Percentiles rank a stretch among this genome's conserved stretches.
Conservation (phyloP, 2,329 filamentous ascomycete species). For the Verticillium alfalfae region DNA sequence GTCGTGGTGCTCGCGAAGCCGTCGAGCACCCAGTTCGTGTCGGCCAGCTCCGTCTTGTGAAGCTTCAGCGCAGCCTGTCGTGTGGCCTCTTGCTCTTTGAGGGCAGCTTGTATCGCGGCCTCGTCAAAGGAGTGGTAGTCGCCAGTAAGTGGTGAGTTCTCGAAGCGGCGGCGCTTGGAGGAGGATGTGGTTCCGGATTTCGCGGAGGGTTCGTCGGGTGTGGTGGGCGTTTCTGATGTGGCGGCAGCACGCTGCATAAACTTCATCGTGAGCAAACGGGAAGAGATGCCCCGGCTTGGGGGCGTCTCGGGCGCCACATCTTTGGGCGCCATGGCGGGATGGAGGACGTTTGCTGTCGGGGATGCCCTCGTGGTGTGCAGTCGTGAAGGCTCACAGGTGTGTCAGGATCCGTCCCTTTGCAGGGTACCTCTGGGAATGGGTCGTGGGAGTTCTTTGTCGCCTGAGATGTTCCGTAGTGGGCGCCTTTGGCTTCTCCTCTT, state of each 20-base stretch:
- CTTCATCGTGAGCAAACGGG: constrained; percentile 87
- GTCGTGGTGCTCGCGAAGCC: constrained; percentile 23
- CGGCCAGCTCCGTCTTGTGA: constrained; percentile 57
- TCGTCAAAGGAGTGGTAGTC: constrained; percentile 46
- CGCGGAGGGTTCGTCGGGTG: constrained; percentile 38
- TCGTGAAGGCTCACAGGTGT: too few relatives aligned
- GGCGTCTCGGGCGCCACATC: constrained; percentile 47
- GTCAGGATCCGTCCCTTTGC: too few relatives aligned
- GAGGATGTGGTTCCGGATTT: constrained; percentile 23
- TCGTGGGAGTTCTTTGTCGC: background rate
- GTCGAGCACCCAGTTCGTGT: constrained; percentile 72
- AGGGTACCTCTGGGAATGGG: too few relatives aligned
- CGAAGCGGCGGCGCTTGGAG: constrained; percentile 58
- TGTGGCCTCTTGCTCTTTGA: constrained; percentile 63
- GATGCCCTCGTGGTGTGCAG: too few relatives aligned
- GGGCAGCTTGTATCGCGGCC: constrained; percentile 55
- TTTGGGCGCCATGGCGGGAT: background rate
- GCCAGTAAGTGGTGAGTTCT: constrained; percentile 23
- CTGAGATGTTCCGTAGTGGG: background rate
- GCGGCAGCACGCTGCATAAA: constrained; percentile 90
- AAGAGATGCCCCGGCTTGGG: constrained; percentile 64
- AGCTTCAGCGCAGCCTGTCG: constrained; percentile 56
- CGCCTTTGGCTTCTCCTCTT: background rate
- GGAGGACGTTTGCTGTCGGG: background rate
- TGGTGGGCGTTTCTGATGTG: constrained; percentile 28